phyloP scores from a whole-genome alignment of 2,329 filamentous ascomycete genomes.

The Arthrobotrys megalospora region DNA sequence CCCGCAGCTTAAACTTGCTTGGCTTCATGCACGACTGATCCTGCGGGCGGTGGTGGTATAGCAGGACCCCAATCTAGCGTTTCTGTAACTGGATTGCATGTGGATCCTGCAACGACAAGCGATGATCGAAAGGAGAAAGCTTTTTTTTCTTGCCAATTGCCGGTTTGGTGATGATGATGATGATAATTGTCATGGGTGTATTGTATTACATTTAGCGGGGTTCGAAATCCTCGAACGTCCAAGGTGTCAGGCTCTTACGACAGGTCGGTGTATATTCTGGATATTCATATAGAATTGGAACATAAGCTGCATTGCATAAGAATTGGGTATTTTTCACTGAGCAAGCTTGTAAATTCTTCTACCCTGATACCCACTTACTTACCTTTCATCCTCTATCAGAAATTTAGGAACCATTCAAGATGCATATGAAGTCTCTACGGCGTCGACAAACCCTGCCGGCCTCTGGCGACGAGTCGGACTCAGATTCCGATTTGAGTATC shows the following conservation, averaged over 20 bases:
- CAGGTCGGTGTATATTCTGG: not conserved
- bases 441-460: conserved; percentile 27
- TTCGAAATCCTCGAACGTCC: not conserved
- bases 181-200: too few relatives aligned
- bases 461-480: conserved; percentile 39
- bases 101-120: not conserved
- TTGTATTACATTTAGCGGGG: not conserved
- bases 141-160: not conserved
- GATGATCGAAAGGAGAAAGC: not conserved
- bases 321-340: not conserved
- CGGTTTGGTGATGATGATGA: not conserved
- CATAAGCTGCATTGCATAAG: too few relatives aligned
- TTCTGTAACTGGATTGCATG: not conserved
- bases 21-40: not conserved
- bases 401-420: not conserved
- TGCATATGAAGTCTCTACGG: conserved; percentile 22
- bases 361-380: too few relatives aligned
- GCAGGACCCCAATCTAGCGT: not conserved
- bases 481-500: conserved; percentile 34
- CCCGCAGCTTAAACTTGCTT: conserved; percentile 1
- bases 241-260: conserved; percentile 1
- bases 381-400: not conserved
- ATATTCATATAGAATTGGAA: too few relatives aligned
- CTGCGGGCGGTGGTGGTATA: not conserved
- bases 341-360: too few relatives aligned